Base-by-base conservation (phyloP, 495 filamentous ascomycete species). In the Neurospora intermedia region DNA sequence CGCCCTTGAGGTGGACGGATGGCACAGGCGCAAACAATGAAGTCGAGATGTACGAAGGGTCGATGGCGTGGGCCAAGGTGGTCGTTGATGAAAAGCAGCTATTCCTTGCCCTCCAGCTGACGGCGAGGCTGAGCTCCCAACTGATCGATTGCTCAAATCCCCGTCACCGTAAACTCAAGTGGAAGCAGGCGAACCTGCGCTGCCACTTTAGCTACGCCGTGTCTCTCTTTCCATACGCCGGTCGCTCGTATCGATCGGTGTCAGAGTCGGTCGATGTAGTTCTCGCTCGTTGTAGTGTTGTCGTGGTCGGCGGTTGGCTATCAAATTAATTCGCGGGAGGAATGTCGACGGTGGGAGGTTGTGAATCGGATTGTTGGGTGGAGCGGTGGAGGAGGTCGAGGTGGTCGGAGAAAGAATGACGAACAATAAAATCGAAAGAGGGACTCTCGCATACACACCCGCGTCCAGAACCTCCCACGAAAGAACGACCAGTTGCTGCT, bases 171-270 rank as follows among this genome's bases (percentile, higher is more conserved):
- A 31, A 66, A 72, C 11, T 59, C 46, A 73, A 66, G 74, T 69
- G 59, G 69, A 46, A 43, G 77, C 76, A 74, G 75, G 74, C 78
- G 71, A 71, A 75, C 74, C 78, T 77, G 77, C 74, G 72, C 74
- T 74, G 73, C 74, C 75, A 74, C 75, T 74, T 73, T 75, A 78
- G 54, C 54, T 35, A 31, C 54, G 54, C 54, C 54, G 2, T 62
- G 15, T 62, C 2, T 62, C 54, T 62, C 13, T 27, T 62, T 27
- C 54, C 54, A 62, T 62, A 3, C 54, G 54, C 31, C 48, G 20
- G 2, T 54, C 46, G 20, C 46, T 54, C 46, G 48, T 59, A 7
- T 59, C 23, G 23, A 59, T 59, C 11, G 23, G 48, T 46, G n/a
- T 46, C n/a, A 2, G 18, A 9, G 16, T 62, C 54, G 15, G 54